Evolutionary conservation across 495 filamentous ascomycete genomes (phyloP).

Genomic region (Penicillium goetzii): DNA sequence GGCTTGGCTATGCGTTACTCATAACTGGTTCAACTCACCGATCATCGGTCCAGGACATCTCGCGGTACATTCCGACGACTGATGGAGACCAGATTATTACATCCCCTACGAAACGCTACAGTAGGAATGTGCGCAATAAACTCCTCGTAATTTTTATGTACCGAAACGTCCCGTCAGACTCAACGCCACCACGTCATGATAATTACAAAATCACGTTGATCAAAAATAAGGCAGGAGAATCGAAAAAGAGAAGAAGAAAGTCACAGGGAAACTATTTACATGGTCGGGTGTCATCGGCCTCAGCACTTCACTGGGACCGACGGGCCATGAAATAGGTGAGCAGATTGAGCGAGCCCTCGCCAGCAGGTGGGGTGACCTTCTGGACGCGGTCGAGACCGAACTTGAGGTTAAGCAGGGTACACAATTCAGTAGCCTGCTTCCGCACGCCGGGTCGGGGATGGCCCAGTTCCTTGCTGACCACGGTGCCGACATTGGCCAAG

Average conservation of each 20-base stretch:
- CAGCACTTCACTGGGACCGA: constrained; percentile 24
- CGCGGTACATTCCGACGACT: constrained; percentile 1
- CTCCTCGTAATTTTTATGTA: constrained; percentile 15
- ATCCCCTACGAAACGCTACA: not conserved
- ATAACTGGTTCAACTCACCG: not conserved
- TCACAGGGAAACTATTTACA: constrained; percentile 11
- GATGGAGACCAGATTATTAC: not conserved
- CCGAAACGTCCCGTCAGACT: constrained; percentile 3
- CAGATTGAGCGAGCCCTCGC: constrained; percentile 70
- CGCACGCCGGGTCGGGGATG: constrained; percentile 77
- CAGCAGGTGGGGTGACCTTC: constrained; percentile 62
- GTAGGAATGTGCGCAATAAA: not conserved
- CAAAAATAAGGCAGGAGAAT: constrained; percentile 2
- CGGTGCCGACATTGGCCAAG: constrained; percentile 49
- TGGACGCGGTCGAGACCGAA: constrained; percentile 65
- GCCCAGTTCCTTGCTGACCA: constrained; percentile 66
- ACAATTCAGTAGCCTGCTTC: constrained; percentile 76
- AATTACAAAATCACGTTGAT: constrained; percentile 18
- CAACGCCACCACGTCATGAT: constrained; percentile 9
- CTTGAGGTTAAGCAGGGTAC: constrained; percentile 71
- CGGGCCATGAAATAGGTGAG: constrained; percentile 85
- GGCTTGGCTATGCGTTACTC: not conserved
- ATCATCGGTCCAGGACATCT: not conserved
- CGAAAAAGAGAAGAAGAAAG: not conserved
- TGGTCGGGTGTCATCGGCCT: not conserved